Conservation (phyloP, 768 basidiomycete genomes). For the Pseudohyphozyma bogoriensis region DNA sequence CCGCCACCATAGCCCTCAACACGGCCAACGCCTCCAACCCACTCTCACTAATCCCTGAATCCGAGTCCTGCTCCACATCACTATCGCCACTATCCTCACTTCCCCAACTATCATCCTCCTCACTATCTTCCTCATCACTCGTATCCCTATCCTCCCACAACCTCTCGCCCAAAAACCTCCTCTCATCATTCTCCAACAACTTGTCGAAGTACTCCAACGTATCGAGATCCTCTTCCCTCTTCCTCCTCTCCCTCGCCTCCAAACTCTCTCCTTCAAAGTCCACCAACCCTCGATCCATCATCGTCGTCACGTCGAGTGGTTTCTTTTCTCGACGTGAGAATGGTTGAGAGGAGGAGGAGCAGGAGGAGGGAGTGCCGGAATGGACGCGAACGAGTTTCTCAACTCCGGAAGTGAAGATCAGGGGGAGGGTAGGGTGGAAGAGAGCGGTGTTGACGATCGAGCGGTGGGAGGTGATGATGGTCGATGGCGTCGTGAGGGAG, state of each 20-base stretch:
- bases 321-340: background rate
- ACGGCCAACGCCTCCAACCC: background rate
- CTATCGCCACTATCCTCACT: background rate
- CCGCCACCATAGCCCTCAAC: background rate
- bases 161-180: background rate
- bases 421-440: slow-evolving; percentile 60
- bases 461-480: slow-evolving; percentile 48
- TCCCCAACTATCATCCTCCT: background rate
- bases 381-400: slow-evolving; percentile 40
- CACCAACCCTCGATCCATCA: background rate
- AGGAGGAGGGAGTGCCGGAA: background rate
- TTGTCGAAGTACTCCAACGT: slow-evolving; percentile 21
- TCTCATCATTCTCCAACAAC: background rate
- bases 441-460: slow-evolving; percentile 67
- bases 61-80: background rate
- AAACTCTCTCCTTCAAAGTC: background rate
- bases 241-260: background rate
- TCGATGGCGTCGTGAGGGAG: background rate
- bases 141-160: background rate
- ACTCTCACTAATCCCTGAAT: background rate
- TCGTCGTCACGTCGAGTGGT: background rate
- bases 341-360: background rate
- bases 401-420: slow-evolving; percentile 60
- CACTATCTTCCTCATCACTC: slow-evolving; percentile 1
- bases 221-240: slow-evolving; percentile 4